These are phyloP conservation scores for Hirschfeldia incana DNA, from an alignment of 345 rosid species.

Conservation along the genomic window DNA sequence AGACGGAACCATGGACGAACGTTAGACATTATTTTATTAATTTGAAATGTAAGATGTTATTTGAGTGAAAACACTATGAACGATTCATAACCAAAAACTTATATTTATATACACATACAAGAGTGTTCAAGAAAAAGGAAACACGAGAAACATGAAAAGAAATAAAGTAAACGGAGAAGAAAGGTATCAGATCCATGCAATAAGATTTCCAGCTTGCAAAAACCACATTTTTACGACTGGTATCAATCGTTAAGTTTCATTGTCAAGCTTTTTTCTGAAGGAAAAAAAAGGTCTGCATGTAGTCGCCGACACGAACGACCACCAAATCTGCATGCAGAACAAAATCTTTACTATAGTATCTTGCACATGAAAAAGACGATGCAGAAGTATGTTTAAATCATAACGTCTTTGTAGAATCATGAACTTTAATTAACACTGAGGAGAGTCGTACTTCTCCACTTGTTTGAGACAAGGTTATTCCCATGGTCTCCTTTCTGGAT, in stretches of 20 bases:
- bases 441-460: slow-evolving; percentile 22
- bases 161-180: slow-evolving; percentile 20
- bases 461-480: slow-evolving; percentile 13
- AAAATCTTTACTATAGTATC: slow-evolving; percentile 16
- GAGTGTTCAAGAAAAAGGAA: slow-evolving; percentile 19
- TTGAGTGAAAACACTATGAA: slow-evolving; percentile 27
- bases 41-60: slow-evolving; percentile 4
- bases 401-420: background rate
- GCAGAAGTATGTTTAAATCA: background rate
- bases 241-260: slow-evolving; percentile 32
- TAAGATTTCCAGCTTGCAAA: slow-evolving; percentile 42
- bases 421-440: background rate
- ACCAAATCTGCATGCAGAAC: slow-evolving; percentile 25
- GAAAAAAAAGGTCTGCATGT: background rate
- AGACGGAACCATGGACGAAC: slow-evolving; percentile 48
- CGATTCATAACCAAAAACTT: background rate
- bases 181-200: slow-evolving; percentile 44
- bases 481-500: background rate
- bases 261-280: slow-evolving; percentile 27
- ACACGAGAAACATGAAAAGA: slow-evolving; percentile 33
- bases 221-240: slow-evolving; percentile 40
- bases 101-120: slow-evolving; percentile 4
- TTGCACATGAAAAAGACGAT: slow-evolving; percentile 4
- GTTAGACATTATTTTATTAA: slow-evolving; percentile 30
- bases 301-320: slow-evolving; percentile 2